Conservation (phyloP, 148 eudicot genomes). For the Spergularia bocconei region DNA sequence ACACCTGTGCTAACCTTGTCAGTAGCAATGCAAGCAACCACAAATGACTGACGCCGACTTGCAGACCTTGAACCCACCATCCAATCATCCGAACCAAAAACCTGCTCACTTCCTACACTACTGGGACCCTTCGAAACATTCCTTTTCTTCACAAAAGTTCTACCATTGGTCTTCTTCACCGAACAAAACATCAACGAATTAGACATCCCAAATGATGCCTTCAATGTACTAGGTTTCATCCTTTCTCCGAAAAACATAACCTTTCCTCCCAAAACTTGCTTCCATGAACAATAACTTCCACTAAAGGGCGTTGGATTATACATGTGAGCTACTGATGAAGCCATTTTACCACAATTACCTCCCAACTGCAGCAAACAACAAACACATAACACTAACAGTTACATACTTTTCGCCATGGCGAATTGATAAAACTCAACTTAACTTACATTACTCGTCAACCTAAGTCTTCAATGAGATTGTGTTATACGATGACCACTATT, state of each 20-base stretch:
- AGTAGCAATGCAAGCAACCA: slow-evolving; percentile 24
- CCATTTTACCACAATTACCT: slow-evolving; percentile 23
- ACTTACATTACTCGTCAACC: too few relatives aligned
- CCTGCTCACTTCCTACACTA: slow-evolving; percentile 7
- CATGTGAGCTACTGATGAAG: slow-evolving; percentile 16
- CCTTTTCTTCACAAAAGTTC: slow-evolving; percentile 1
- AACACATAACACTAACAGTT: too few relatives aligned
- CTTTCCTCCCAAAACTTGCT: slow-evolving; percentile 19
- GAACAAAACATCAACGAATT: slow-evolving; percentile 7
- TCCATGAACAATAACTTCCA: slow-evolving; percentile 16
- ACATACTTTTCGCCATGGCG: too few relatives aligned
- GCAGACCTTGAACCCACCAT: slow-evolving; percentile 11
- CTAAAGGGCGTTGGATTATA: slow-evolving; percentile 11
- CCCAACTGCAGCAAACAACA: neutral
- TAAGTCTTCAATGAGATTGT: too few relatives aligned
- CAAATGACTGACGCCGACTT: neutral
- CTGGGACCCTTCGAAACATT: slow-evolving; percentile 4
- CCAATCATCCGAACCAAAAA: slow-evolving; percentile 12
- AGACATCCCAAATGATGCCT: neutral
- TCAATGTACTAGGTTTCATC: slow-evolving; percentile 13
- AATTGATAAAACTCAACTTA: too few relatives aligned
- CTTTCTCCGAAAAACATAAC: slow-evolving; percentile 7
- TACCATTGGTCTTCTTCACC: neutral
- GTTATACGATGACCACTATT: too few relatives aligned
- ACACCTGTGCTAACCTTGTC: slow-evolving; percentile 20